Evolutionary conservation across 106 monocot genomes (phyloP).

Genomic region (Dactylorhiza incarnata): DNA sequence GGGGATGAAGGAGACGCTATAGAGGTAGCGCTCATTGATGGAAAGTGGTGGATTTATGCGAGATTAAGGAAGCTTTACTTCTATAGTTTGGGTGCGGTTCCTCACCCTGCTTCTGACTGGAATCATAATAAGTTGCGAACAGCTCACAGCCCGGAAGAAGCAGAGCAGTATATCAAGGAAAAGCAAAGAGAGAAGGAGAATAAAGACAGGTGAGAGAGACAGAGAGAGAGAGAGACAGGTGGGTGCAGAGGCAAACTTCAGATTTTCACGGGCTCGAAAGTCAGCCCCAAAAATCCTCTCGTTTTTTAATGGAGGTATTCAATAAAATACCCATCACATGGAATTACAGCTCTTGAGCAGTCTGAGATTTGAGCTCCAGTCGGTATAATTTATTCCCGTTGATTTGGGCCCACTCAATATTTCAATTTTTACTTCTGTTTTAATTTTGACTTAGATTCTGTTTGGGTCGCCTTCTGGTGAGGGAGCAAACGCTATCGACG

Average conservation of each 20-base stretch:
- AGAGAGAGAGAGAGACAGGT: neutral
- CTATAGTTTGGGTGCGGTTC: neutral
- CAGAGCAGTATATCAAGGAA: neutral
- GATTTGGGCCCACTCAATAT: too few relatives aligned
- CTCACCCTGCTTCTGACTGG: neutral
- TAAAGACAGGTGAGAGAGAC: neutral
- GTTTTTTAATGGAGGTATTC: too few relatives aligned
- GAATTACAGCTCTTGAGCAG: too few relatives aligned
- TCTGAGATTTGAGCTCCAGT: too few relatives aligned
- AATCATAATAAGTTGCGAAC: neutral
- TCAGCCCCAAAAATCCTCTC: too few relatives aligned
- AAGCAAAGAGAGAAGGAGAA: conserved; percentile 14
- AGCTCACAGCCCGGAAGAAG: neutral
- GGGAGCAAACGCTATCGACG: too few relatives aligned
- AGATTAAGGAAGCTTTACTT: neutral
- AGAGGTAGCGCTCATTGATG: neutral
- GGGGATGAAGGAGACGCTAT: neutral
- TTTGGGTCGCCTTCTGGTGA: too few relatives aligned
- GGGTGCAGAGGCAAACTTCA: neutral
- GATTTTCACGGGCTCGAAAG: too few relatives aligned
- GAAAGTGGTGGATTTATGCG: neutral
- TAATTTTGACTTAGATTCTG: too few relatives aligned
- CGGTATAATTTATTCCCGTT: too few relatives aligned
- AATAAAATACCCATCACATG: too few relatives aligned
- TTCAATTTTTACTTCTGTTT: too few relatives aligned